A percentile compares a stretch with the other conserved stretches of the same genome.
These are phyloP conservation scores for Neospermospora avenae DNA, from an alignment of 2,329 filamentous ascomycete species.

Conservation along the genomic window DNA sequence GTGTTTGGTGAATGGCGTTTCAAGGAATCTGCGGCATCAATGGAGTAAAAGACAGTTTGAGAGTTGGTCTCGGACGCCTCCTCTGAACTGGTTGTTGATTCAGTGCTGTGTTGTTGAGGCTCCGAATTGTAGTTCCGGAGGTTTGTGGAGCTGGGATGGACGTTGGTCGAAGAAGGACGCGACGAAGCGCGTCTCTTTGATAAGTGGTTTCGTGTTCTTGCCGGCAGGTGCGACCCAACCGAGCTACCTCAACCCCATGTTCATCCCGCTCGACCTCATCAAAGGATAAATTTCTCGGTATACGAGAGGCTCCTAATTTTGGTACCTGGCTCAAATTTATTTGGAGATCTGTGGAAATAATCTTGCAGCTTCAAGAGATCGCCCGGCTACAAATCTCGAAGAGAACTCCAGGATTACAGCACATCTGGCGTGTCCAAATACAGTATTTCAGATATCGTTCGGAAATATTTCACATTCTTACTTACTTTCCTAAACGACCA, in stretches of 20 bases:
- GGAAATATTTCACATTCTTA: no score
- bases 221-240: not conserved
- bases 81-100: not conserved
- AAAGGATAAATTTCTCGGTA: not conserved
- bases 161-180: not conserved
- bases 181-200: not conserved
- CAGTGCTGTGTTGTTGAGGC: slow-evolving; percentile 10
- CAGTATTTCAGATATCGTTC: no score
- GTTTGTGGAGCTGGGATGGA: not conserved
- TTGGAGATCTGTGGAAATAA: no score
- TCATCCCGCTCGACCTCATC: not conserved
- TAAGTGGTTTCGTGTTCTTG: slow-evolving; percentile 1
- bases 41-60: not conserved
- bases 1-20: not conserved
- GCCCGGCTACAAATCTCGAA: no score
- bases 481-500: no score
- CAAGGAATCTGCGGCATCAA: not conserved
- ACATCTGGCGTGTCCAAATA: no score
- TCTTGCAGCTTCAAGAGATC: no score
- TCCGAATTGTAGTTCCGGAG: not conserved
- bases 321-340: no score
- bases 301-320: no score
- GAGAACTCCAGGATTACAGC: no score
- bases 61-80: not conserved
- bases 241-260: not conserved